Base-by-base conservation (phyloP, 345 rosid genomes). In the Psidium guajava region DNA sequence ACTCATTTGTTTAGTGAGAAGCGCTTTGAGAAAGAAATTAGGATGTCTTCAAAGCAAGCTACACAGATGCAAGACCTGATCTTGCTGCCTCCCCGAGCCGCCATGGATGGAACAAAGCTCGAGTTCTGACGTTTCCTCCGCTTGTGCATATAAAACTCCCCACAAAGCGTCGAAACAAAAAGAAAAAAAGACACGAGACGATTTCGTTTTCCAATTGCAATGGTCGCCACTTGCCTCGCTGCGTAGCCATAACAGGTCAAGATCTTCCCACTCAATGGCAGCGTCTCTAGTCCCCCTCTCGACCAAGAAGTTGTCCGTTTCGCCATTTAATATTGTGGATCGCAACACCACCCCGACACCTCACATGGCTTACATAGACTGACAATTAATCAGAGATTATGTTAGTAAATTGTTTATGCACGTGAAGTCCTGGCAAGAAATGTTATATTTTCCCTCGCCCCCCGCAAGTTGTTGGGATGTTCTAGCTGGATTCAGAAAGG, bases 331-430 rank as follows among this genome's bases (percentile, higher is more conserved):
- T 88, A 90, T 58, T 64, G 53, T 11, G 77, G 86, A 58, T 82
- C 84, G 57, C 82, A 84, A 57, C 85, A 49, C 51, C 13, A 12
- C 6, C 56, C 89, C 91, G 87, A 87, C 95, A 90, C 83, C 86
- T 88, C 93, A 91, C 91, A 88, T 91, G 93, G 89, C 88, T 88
- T 84, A 69, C 93, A 89, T 47, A 52, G 50, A 64, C 90, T 87
- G 90, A 86, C 92, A 90, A 85, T 74, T 25, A n/a, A 83, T 83
- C 85, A 59, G 85, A 47, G 49, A 42, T 50, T 50, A 44, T 57
- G 85, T 83, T 83, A 44, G 44, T 55, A 44, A 27, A 36, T 84
- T 64, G 52, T 15, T 84, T 12, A 28, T 42, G 16, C 77, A 69
- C 4, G 77, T 32, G 77, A 69, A 69, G 40, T 36, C 77, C 18